Evolutionary conservation across 2,329 filamentous ascomycete species (phyloP), one percentile per base, ranked within the genome.

Genomic region (Neodidymelliopsis sp.): DNA sequence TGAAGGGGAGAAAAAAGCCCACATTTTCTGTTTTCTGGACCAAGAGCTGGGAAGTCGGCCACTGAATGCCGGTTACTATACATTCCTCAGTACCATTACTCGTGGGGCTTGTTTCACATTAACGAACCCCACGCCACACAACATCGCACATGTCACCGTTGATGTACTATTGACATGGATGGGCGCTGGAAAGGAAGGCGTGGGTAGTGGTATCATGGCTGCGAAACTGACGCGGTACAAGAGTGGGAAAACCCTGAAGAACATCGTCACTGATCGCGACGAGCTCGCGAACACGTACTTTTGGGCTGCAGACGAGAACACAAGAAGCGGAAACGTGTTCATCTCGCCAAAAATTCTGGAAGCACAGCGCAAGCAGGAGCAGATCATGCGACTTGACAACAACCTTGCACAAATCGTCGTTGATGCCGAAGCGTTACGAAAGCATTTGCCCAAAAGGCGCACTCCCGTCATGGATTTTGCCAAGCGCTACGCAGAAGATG

Each of bases 21-120:
- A 77, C 33, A 74, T 81, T 5, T 80, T 79, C 57, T 69, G 69
- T 37, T 64, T 81, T 19, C 60, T 79, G 5, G 57, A 70, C n/a
- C 31, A 57, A 31, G n/a, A 28, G 12, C 9, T 23, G 27, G 25
- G 37, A 2, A 36, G 25, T 11, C 28, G 22, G 8, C 41, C 56
- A 8, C 4, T 50, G 15, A 30, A 53, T 24, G 60, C 66, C 2
- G 63, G 65, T 1, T 69, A 76, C 19, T 80, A 75, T 53, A 59
- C 70, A 1, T 80, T 74, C 47, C 67, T 81, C 4, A 75, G 73
- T 5, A 64, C 69, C 2, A 60, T 73, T 6, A 81, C 79, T 0
- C 69, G 69, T 1, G 79, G 79, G 0, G 60, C 64, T 2, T 75
- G 75, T 52, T 65, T 80, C 22, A 49, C 63, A 6, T 57, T 79